Base-by-base conservation (phyloP, 2,329 filamentous ascomycete species). In the Grosmannia huntii region DNA sequence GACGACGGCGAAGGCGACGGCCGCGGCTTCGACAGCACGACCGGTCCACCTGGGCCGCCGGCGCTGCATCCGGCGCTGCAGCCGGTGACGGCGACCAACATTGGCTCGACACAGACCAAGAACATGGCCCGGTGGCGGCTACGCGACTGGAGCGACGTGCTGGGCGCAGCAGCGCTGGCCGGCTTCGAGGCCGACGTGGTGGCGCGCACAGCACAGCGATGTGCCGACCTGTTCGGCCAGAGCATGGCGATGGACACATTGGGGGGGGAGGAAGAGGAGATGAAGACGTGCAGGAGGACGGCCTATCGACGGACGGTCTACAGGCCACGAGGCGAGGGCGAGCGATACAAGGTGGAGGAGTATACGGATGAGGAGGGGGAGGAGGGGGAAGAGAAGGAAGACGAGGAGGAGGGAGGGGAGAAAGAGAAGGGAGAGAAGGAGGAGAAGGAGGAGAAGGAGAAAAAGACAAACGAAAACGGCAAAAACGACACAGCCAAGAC, bases 91-190 rank as follows among this genome's bases (percentile, higher is more conserved):
- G 23, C 33, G 1, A 28, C 41, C 23, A 21, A 27, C 9, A 10
- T 38, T 21, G 4, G 28, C 27, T 25, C 44, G 3, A 1, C 5
- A 21, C 31, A 56, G 44, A 41, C 50, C 41, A 16, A 6, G 21
- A 52, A 19, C 12, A 38, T 41, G 44, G 25, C 41, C 51, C 61
- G 65, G 56, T 76, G 69, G 67, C 75, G 69, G 16, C 72, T 83
- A 14, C 80, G 87, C 25, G 87, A 95, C 71, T 97, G 92, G 92
- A 87, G 84, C 63, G 89, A 95, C 63, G 80, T 96, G 1, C 72
- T 96, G 31, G 88, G 88, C 0, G 77, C 90, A 0, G 92, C 92
- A 3, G 80, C 88, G 0, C 72, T 95, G 55, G 81, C 81, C 2
- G 89, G 87, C 0, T 91, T 90, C 70, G 74, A 86, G 1, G 70